phyloP scores from a whole-genome alignment of 2,329 filamentous ascomycete genomes.

The Fusarium sp. region DNA sequence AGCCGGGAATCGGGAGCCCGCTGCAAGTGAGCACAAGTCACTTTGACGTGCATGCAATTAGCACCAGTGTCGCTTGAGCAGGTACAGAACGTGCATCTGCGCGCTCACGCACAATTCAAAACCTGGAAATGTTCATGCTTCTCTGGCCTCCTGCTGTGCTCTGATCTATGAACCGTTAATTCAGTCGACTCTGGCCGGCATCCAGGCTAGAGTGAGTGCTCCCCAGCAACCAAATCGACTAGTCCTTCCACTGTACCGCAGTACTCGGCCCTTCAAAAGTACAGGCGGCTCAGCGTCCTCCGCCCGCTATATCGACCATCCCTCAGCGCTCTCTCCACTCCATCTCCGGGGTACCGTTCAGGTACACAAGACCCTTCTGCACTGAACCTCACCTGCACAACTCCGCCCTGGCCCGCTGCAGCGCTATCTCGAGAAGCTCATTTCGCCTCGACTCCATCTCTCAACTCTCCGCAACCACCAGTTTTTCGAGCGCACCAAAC shows the following conservation, averaged over 20 bases:
- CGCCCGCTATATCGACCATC: conserved; percentile 39
- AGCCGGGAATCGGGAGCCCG: conserved; percentile 24
- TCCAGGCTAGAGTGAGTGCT: neutral
- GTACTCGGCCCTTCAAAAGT: conserved; percentile 33
- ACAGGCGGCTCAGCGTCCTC: conserved; percentile 26
- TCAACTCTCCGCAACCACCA: conserved; percentile 47
- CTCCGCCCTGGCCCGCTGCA: conserved; percentile 35
- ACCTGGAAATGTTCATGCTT: neutral
- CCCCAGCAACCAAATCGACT: neutral
- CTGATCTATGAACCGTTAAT: neutral
- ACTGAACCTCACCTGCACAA: conserved; percentile 40
- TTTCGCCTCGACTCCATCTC: conserved; percentile 49
- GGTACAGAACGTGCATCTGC: conserved; percentile 13
- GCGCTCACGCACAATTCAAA: conserved; percentile 9
- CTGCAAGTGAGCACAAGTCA: conserved; percentile 44
- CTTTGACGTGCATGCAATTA: conserved; percentile 43
- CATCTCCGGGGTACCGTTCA: conserved; percentile 27
- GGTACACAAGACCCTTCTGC: conserved; percentile 40
- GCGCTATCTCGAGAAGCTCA: conserved; percentile 48
- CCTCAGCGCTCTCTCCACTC: conserved; percentile 36
- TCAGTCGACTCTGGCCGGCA: too few relatives aligned
- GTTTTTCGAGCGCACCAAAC: conserved; percentile 47
- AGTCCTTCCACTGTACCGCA: neutral
- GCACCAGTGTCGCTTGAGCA: conserved; percentile 24
- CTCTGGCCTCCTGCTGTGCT: neutral